phyloP scores from a whole-genome alignment of 352 stramenopile species.

The Albugo candida region DNA sequence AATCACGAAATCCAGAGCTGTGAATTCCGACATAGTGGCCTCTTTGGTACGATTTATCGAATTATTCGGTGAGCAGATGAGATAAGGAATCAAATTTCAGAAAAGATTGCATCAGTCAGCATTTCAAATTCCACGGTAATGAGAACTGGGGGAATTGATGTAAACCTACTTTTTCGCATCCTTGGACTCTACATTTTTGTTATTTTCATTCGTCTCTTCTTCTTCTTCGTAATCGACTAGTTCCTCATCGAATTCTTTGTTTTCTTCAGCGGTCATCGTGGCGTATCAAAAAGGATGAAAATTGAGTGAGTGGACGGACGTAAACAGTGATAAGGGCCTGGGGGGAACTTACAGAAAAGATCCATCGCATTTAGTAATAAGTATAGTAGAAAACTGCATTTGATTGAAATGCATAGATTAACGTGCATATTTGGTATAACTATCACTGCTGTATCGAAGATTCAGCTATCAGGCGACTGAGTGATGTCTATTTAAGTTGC shows the following conservation, averaged over 20 bases:
- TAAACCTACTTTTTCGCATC: conserved; percentile 80
- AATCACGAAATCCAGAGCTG: conserved; percentile 98
- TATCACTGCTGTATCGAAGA: too few species aligned
- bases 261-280: conserved; percentile 62
- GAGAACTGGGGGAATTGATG: neutral
- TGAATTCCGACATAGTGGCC: conserved; percentile 99
- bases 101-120: neutral
- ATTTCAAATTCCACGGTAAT: neutral
- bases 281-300: neutral
- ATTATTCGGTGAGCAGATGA: conserved; percentile 1
- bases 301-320: too few species aligned
- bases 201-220: conserved; percentile 51
- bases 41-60: conserved; percentile 27
- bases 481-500: too few species aligned
- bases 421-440: too few species aligned
- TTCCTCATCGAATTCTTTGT: conserved; percentile 80
- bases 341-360: too few species aligned
- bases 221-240: conserved; percentile 81
- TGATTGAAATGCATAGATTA: too few species aligned
- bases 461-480: too few species aligned
- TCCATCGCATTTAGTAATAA: too few species aligned
- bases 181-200: conserved; percentile 62
- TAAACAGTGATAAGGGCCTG: too few species aligned
- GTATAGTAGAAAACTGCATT: too few species aligned
- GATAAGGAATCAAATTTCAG: neutral